Evolutionary conservation across 768 basidiomycete genomes (phyloP).

Genomic region (Trametes gibbosa): DNA sequence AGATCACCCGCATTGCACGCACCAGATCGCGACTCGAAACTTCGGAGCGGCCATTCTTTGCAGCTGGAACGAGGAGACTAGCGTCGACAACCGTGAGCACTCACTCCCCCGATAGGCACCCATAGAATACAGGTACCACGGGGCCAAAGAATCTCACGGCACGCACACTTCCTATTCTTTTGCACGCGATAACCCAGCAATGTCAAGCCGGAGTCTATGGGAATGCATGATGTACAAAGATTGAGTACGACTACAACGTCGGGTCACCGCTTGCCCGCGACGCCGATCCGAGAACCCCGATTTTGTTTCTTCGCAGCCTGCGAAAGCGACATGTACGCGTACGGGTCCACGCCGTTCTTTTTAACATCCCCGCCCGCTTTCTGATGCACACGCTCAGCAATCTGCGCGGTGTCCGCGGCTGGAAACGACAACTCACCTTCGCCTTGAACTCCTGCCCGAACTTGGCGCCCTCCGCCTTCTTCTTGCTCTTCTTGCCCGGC

Average conservation of each 20-base stretch:
- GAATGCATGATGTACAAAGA: slow-evolving; percentile 11
- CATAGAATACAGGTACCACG: neutral
- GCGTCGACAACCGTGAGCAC: no score
- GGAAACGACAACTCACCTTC: slow-evolving; percentile 58
- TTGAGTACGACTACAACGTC: neutral
- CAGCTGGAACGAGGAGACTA: no score
- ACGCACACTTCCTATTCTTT: neutral
- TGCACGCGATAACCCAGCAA: slow-evolving; percentile 9
- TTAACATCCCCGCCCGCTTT: slow-evolving; percentile 95
- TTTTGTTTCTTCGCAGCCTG: slow-evolving; percentile 74
- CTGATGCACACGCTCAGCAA: slow-evolving; percentile 40
- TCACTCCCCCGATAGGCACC: neutral
- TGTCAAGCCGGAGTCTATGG: slow-evolving; percentile 11
- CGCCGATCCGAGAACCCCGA: slow-evolving; percentile 47
- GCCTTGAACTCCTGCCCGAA: slow-evolving; percentile 93
- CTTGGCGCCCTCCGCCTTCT: slow-evolving; percentile 47
- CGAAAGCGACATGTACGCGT: slow-evolving; percentile 83
- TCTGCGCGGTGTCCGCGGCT: neutral
- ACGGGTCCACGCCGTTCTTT: slow-evolving; percentile 84
- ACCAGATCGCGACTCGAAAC: slow-evolving; percentile 38
- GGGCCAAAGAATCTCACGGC: neutral
- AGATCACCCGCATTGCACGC: neutral
- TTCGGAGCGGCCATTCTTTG: slow-evolving; percentile 1
- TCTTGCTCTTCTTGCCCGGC: slow-evolving; percentile 46
- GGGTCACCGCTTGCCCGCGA: slow-evolving; percentile 64